Base-by-base conservation (phyloP, 768 basidiomycete species). In the Boletus patriciae region DNA sequence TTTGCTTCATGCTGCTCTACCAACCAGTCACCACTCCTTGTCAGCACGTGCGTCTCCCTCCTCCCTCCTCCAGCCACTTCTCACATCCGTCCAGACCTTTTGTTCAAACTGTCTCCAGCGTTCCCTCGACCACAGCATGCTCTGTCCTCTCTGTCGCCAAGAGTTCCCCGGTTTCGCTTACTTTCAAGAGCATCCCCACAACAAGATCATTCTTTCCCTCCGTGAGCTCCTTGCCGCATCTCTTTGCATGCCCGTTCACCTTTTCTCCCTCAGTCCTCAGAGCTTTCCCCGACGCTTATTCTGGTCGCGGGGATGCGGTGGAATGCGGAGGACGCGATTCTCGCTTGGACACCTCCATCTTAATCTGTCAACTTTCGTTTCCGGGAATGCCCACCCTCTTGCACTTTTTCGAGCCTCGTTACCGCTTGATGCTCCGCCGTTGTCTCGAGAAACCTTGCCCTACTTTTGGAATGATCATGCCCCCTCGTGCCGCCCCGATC, bases 341-440 rank as follows among this genome's bases (percentile, higher is more conserved):
- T 15, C 80, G 87, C 45, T 82, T 96, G 55, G 85, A 92, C 67
- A 94, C 92, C 18, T 94, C 96, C 54, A 88, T 98, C 58, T 95
- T 98, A 64, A 84, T 94, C 61, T 90, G 88, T 69, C 89, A 90
- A 42, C 84, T 97, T 48, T 85, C 87, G 45, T 98, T 97, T 75
- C 96, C 96, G 2, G 89, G 88, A 54, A 85, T 94, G 76, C 94
- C 93, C 40, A 94, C 89, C 46, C 79, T 88, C 52, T 77, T 98
- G 16, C 94, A 97, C 72, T 87, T 98, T 66, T 98, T 92, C 69
- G 96, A 98, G 70, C 96, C 96, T 0, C 81, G 91, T 64, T 95
- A 98, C 70, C 88, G 96, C 8, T 80, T 98, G 49, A 98, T 98
- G 96, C 87, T 98, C 52, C 89, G 96, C 23, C 86, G 96, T n/a